Percentiles rank a stretch among this genome's conserved stretches.
These are phyloP conservation scores for Miscanthus lutarioriparius DNA, from an alignment of 176 grass and related monocot species.

Conservation along the genomic window DNA sequence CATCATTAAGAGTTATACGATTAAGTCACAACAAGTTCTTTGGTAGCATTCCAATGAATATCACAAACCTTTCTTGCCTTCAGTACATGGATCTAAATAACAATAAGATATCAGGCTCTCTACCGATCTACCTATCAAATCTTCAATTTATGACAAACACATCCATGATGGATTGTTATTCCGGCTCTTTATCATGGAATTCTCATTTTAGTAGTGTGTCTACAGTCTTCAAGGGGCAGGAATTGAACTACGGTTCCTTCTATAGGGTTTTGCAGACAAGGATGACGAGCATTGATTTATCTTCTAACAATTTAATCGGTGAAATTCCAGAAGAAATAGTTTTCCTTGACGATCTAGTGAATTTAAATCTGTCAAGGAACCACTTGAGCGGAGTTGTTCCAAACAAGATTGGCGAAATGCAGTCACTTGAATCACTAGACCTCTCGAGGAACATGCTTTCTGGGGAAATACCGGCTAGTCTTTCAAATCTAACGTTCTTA, in stretches of 20 bases:
- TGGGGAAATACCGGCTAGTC: not conserved
- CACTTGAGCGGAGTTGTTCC: not conserved
- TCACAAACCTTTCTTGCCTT: constrained; percentile 18
- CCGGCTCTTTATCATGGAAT: too few species aligned
- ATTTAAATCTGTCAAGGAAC: constrained; percentile 35
- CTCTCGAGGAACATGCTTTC: constrained; percentile 42
- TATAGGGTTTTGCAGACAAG: too few species aligned
- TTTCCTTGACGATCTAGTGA: not conserved
- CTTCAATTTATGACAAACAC: too few species aligned
- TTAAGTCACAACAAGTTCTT: constrained; percentile 42
- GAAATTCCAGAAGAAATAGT: constrained; percentile 26
- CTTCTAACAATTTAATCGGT: constrained; percentile 21
- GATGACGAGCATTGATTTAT: constrained; percentile 19
- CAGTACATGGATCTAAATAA: constrained; percentile 20
- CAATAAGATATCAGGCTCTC: constrained; percentile 37
- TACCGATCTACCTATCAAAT: not conserved
- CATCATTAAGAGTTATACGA: not conserved
- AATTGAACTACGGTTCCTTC: not conserved
- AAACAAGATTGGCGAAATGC: constrained; percentile 15
- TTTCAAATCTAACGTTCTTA: constrained; percentile 27
- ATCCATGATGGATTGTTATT: too few species aligned
- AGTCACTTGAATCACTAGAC: constrained; percentile 35
- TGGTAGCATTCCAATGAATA: constrained; percentile 14
- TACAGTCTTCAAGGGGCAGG: not conserved
- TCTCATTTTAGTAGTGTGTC: not conserved